Base-by-base conservation (phyloP, 768 basidiomycete species). In the Auricularia heimuer region DNA sequence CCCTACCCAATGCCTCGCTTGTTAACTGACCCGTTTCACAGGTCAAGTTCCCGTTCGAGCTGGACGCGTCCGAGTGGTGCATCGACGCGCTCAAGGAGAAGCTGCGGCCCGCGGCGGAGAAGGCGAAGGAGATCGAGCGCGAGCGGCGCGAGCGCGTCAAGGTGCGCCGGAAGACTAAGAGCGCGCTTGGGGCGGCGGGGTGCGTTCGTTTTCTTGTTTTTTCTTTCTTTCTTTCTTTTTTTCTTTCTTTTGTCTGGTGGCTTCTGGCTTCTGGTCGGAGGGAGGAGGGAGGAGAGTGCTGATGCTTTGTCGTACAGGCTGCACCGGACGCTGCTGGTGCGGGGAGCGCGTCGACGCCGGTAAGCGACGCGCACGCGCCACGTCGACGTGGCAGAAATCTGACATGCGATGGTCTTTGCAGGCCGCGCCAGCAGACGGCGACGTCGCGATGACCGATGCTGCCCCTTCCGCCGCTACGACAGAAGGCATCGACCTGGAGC, bases 21-120 rank as follows among this genome's bases (percentile, higher is more conserved):
- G 8, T 39, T 39, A 12, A 12, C 39, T 39, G 39, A 39, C n/a
- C 36, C 16, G 36, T 37, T 35, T 10, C 56, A 24, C 44, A 61
- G 21, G 94, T 99, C 66, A 97, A 94, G 76, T 98, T 98, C 75
- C 87, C 90, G 1, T 81, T 85, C 54, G 93, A 96, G 69, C 87
- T 93, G 64, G 95, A 98, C 70, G 90, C 88, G 0, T 72, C 89
- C 45, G 94, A 96, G 64, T 78, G 97, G 45, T 84, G 81, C 42
- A 90, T 91, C 0, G 88, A 91, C 58, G 93, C 91, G 51, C 81
- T 97, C 12, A 85, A 86, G 68, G 79, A 75, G 18, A 90, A 87
- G 73, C 72, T 98, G 36, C 74, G 81, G 2, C 90, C 93, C 1
- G 84, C 88, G 47, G 85, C 86, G 69, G 79, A 84, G 16, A 84